Percentiles rank a stretch among this genome's conserved stretches.
These are phyloP conservation scores for Vicia faba DNA, from an alignment of 306 rosid species.

Conservation along the genomic window DNA sequence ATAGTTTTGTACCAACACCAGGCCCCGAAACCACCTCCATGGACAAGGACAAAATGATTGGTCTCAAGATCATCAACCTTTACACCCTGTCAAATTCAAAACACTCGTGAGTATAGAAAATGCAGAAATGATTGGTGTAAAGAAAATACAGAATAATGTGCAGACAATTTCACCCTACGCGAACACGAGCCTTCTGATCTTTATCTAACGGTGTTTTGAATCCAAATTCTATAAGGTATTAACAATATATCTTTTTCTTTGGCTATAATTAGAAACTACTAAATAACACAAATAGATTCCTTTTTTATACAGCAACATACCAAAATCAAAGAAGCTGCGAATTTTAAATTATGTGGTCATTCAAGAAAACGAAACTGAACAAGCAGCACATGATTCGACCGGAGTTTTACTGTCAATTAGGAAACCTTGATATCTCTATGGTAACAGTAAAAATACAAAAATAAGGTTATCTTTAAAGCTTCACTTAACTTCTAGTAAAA, in stretches of 20 bases:
- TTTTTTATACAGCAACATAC: constrained; percentile 11
- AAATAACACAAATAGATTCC: not conserved
- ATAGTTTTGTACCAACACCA: constrained; percentile 99
- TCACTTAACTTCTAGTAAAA: no score
- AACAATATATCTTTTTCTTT: not conserved
- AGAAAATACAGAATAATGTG: constrained; percentile 23
- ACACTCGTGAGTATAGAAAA: not conserved
- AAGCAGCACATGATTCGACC: constrained; percentile 4
- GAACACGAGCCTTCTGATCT: no score
- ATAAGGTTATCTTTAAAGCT: no score
- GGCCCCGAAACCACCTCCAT: constrained; percentile 99
- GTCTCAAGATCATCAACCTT: constrained; percentile 88
- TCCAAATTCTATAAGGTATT: not conserved
- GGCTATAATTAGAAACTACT: not conserved
- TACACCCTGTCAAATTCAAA: constrained; percentile 57
- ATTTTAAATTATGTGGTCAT: not conserved
- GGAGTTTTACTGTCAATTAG: constrained; percentile 28
- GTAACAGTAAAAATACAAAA: no score
- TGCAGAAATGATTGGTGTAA: not conserved
- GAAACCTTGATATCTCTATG: constrained; percentile 15
- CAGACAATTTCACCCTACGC: not conserved
- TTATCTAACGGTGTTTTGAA: no score
- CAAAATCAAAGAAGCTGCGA: constrained; percentile 6
- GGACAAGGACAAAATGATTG: constrained; percentile 86
- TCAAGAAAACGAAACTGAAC: not conserved